A percentile compares a stretch with the other conserved stretches of the same genome.
Evolutionary conservation across 148 eudicot genomes (phyloP).

Genomic region (Rhododendron simsii): DNA sequence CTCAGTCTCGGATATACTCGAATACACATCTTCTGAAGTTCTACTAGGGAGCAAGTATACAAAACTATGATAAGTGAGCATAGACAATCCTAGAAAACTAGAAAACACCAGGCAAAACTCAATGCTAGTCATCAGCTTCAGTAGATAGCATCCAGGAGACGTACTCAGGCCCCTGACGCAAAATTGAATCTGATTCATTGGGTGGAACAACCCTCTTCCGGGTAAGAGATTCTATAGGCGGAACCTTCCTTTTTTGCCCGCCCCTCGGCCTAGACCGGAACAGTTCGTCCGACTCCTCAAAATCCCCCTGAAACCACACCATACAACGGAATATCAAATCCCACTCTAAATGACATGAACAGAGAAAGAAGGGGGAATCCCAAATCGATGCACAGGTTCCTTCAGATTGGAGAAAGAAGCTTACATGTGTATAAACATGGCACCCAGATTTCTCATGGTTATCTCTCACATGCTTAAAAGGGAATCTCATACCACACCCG

Average conservation of each 20-base stretch:
- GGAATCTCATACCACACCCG: constrained; percentile 73
- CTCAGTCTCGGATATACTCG: neutral
- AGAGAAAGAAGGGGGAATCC: neutral
- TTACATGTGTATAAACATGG: constrained; percentile 61
- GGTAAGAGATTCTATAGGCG: constrained; percentile 28
- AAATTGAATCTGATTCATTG: constrained; percentile 14
- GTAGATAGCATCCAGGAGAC: constrained; percentile 26
- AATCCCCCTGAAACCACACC: constrained; percentile 39
- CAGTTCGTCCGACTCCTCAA: constrained; percentile 43
- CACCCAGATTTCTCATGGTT: constrained; percentile 73
- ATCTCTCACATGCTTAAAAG: constrained; percentile 91
- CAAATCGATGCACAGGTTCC: neutral
- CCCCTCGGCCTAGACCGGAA: constrained; percentile 50
- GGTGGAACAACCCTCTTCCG: constrained; percentile 43
- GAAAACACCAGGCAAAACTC: neutral
- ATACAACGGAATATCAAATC: neutral
- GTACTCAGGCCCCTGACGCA: constrained; percentile 28
- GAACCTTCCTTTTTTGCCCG: constrained; percentile 38
- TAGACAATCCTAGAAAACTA: neutral
- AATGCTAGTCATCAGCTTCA: constrained; percentile 17
- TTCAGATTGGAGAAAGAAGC: neutral
- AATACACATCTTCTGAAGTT: neutral
- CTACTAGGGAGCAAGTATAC: neutral
- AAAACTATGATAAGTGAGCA: neutral
- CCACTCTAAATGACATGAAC: neutral